phyloP scores from a whole-genome alignment of 352 stramenopile genomes.

The Pythium dissotocum region DNA sequence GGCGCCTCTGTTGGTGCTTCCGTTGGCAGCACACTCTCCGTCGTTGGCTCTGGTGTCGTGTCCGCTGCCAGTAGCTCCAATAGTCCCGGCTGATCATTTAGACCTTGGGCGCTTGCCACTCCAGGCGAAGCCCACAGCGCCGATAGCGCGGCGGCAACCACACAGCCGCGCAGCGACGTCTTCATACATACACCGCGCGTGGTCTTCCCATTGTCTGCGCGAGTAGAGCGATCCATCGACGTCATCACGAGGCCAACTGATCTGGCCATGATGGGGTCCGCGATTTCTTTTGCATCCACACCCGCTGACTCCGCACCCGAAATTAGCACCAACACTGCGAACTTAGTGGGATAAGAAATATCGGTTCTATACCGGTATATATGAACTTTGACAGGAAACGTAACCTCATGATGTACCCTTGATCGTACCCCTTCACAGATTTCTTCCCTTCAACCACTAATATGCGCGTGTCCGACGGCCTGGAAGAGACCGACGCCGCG shows the following conservation, averaged over 20 bases:
- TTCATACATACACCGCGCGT: background rate
- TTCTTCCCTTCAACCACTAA: background rate
- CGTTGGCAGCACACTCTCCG: background rate
- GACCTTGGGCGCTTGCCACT: background rate
- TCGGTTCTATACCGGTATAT: too few relatives aligned
- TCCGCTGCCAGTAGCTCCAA: background rate
- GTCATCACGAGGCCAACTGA: background rate
- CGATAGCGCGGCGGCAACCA: constrained; percentile 2
- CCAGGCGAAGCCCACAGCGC: constrained; percentile 8
- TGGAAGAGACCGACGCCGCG: constrained; percentile 6
- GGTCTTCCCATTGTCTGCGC: background rate
- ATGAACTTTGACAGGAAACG: too few relatives aligned
- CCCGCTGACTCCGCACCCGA: background rate
- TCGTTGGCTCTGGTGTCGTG: background rate
- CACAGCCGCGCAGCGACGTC: constrained; percentile 7
- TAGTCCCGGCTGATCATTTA: background rate
- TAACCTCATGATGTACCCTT: too few relatives aligned
- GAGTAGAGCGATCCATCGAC: background rate
- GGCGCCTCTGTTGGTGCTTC: background rate
- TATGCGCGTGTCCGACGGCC: background rate
- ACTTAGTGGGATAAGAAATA: background rate
- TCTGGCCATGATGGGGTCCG: background rate
- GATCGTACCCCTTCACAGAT: background rate
- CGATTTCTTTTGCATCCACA: constrained; percentile 2
- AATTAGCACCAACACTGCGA: constrained; percentile 4